phyloP scores from a whole-genome alignment of 306 rosid species.

The Biancaea sappan region DNA sequence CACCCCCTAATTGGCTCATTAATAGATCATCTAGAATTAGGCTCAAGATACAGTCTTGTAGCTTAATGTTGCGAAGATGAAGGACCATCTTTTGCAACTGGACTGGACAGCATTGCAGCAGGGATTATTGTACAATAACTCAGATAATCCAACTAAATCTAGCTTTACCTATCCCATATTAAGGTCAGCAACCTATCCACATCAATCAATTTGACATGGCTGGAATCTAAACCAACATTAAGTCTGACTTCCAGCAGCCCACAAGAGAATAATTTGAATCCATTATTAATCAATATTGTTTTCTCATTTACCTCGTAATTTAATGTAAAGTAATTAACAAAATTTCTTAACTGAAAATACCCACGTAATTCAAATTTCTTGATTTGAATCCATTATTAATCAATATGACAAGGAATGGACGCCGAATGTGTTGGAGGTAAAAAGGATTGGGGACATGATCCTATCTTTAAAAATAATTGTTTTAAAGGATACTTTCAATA shows the following conservation, averaged over 20 bases:
- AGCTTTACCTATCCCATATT: not conserved
- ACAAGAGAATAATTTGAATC: not conserved
- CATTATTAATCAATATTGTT: not conserved
- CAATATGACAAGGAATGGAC: too few species aligned
- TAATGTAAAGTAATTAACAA: not conserved
- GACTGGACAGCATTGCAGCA: not conserved
- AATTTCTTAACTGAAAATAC: not conserved
- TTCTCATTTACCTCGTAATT: not conserved
- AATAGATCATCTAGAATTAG: conserved; percentile 9
- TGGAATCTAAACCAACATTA: not conserved
- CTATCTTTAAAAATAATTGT: too few species aligned
- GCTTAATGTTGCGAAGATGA: not conserved
- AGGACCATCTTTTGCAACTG: not conserved
- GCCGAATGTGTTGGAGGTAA: too few species aligned
- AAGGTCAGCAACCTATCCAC: conserved; percentile 10
- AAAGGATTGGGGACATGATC: too few species aligned
- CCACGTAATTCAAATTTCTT: too few species aligned
- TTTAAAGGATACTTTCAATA: too few species aligned
- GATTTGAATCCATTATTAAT: too few species aligned
- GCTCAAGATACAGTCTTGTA: not conserved
- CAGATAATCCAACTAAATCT: not conserved
- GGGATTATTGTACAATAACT: not conserved
- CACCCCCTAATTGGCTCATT: not conserved
- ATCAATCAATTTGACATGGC: not conserved
- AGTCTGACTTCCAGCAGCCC: not conserved